phyloP scores from a whole-genome alignment of 108 stramenopile species.

The Nitzschia sp. region DNA sequence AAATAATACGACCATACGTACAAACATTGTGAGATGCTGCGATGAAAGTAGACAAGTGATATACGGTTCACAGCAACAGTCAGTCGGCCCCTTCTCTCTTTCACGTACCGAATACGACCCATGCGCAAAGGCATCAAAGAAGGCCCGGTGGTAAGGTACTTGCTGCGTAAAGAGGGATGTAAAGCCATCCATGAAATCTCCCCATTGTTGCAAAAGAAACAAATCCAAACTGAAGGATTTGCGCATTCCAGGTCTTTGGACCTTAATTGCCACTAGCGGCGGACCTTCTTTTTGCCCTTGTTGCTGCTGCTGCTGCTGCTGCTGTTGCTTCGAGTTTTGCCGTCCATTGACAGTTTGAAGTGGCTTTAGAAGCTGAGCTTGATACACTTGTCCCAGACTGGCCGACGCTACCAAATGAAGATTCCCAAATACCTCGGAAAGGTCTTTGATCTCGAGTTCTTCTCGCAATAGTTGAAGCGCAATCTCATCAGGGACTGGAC shows the following conservation, averaged over 20 bases:
- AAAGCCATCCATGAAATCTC: conserved; percentile 55
- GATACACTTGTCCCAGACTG: conserved; percentile 83
- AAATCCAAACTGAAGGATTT: conserved; percentile 79
- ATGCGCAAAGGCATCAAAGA: conserved; percentile 46
- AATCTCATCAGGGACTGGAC: conserved; percentile 77
- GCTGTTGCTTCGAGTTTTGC: background rate
- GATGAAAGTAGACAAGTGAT: background rate
- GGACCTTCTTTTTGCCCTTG: background rate
- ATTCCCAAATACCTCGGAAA: conserved; percentile 25
- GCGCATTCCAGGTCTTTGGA: conserved; percentile 85
- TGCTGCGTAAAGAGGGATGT: conserved; percentile 67
- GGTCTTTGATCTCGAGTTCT: conserved; percentile 43
- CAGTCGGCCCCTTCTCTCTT: background rate
- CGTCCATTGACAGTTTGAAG: background rate
- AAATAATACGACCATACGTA: background rate
- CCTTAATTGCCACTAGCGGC: conserved; percentile 77
- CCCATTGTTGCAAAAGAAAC: conserved; percentile 62
- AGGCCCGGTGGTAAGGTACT: conserved; percentile 43
- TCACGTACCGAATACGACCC: conserved; percentile 58
- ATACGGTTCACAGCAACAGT: background rate
- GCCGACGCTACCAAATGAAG: conserved; percentile 83
- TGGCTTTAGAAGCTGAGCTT: conserved; percentile 30
- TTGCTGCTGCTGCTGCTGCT: no score
- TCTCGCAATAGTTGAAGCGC: conserved; percentile 66
- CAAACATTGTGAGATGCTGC: background rate